A percentile compares a stretch with the other conserved stretches of the same genome.
These are phyloP conservation scores for Ceratocystis variospora DNA, from an alignment of 2,329 filamentous ascomycete species.

Conservation along the genomic window DNA sequence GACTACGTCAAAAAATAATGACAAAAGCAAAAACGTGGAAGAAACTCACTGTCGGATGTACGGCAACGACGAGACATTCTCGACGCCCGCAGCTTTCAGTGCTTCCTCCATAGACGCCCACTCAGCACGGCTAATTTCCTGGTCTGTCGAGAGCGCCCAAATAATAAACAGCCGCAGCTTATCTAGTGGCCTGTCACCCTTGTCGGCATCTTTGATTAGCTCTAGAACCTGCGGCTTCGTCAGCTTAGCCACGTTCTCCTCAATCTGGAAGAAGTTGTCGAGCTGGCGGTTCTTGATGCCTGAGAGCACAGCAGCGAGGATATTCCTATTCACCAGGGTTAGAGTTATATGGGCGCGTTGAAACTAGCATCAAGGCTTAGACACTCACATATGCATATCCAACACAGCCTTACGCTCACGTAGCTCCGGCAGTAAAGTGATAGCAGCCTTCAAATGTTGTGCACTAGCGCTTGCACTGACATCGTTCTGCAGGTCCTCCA, in stretches of 20 bases:
- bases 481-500: conserved; percentile 87
- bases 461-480: conserved; percentile 74
- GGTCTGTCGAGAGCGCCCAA: conserved; percentile 90
- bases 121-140: conserved; percentile 68
- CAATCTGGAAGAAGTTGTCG: conserved; percentile 90
- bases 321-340: conserved; percentile 39
- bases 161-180: conserved; percentile 93
- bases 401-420: conserved; percentile 82
- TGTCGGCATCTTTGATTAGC: conserved; percentile 63
- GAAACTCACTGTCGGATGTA: conserved; percentile 68
- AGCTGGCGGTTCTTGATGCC: conserved; percentile 92
- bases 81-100: conserved; percentile 55
- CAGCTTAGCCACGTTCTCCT: conserved; percentile 85
- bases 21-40: neutral
- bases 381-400: conserved; percentile 82
- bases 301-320: conserved; percentile 58
- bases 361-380: neutral
- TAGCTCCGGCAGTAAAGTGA: conserved; percentile 81
- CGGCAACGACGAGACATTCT: conserved; percentile 59
- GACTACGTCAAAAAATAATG: no score
- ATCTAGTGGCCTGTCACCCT: conserved; percentile 72
- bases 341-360: neutral
- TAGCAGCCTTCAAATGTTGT: conserved; percentile 88
- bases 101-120: conserved; percentile 79
- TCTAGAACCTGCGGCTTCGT: conserved; percentile 81